phyloP scores from a whole-genome alignment of 345 rosid genomes.

The Excoecaria agallocha region DNA sequence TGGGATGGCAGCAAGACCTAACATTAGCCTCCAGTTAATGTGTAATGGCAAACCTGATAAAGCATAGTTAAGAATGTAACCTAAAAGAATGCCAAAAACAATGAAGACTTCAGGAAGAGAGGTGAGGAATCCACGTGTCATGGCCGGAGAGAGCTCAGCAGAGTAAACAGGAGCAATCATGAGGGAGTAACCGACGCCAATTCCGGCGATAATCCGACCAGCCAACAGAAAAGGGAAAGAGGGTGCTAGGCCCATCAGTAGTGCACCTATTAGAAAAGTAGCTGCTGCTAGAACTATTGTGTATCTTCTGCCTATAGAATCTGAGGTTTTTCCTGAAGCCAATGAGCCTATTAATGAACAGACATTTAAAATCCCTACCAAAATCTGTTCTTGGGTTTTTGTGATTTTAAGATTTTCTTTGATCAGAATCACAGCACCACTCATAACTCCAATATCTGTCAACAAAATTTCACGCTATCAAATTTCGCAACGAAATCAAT shows the following conservation, averaged over 20 bases:
- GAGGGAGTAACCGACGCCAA: constrained; percentile 59
- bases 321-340: constrained; percentile 59
- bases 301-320: constrained; percentile 50
- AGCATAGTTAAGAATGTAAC: constrained; percentile 44
- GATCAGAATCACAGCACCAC: constrained; percentile 43
- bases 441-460: constrained; percentile 52
- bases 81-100: constrained; percentile 46
- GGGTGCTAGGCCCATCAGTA: constrained; percentile 53
- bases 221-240: constrained; percentile 46
- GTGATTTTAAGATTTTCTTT: constrained; percentile 28
- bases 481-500: no score
- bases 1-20: constrained; percentile 49
- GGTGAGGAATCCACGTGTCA: constrained; percentile 50
- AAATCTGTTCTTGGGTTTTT: constrained; percentile 20
- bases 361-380: constrained; percentile 48
- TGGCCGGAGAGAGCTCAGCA: constrained; percentile 51
- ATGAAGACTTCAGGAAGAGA: constrained; percentile 62
- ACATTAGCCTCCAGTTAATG: constrained; percentile 52
- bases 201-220: constrained; percentile 52
- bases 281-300: constrained; percentile 52
- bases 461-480: not conserved
- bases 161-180: constrained; percentile 61
- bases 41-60: constrained; percentile 37
- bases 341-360: constrained; percentile 54
- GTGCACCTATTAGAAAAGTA: constrained; percentile 50